Conservation (phyloP, 2,329 filamentous ascomycete species). For the Botrytis fragariae region DNA sequence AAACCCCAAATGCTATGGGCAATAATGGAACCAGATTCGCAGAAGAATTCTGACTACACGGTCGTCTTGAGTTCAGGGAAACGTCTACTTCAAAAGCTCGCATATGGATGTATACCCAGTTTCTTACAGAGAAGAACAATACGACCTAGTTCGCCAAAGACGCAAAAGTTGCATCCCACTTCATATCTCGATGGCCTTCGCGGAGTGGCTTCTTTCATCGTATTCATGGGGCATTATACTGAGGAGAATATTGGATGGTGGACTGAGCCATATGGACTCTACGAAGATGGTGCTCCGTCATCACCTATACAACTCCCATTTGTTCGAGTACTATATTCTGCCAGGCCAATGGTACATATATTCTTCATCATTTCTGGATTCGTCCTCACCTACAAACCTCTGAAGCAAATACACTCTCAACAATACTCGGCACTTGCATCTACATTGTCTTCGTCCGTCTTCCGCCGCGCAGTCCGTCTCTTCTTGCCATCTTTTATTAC, state of each 20-base stretch:
- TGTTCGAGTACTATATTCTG: slow-evolving; percentile 45
- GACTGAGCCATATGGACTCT: slow-evolving; percentile 36
- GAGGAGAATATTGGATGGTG: slow-evolving; percentile 44
- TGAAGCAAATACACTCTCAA: slow-evolving; percentile 43
- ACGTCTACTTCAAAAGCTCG: slow-evolving; percentile 28
- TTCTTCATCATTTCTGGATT: slow-evolving; percentile 54
- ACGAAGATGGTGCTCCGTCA: slow-evolving; percentile 38
- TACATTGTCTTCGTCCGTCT: slow-evolving; percentile 47
- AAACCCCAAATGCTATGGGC: slow-evolving; percentile 9
- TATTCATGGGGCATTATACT: slow-evolving; percentile 49
- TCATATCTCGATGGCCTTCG: slow-evolving; percentile 50
- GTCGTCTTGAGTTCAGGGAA: slow-evolving; percentile 29
- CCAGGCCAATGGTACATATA: slow-evolving; percentile 49
- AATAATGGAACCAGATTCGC: slow-evolving; percentile 14
- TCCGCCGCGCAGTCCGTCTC: slow-evolving; percentile 48
- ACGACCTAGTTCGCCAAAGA: slow-evolving; percentile 31
- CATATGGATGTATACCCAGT: slow-evolving; percentile 37
- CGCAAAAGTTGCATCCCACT: slow-evolving; percentile 39
- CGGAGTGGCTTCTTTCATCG: slow-evolving; percentile 49
- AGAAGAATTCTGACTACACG: slow-evolving; percentile 24
- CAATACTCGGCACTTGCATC: slow-evolving; percentile 41
- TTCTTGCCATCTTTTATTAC: slow-evolving; percentile 47
- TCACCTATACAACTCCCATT: slow-evolving; percentile 48
- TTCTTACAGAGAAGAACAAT: slow-evolving; percentile 37
- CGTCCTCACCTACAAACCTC: slow-evolving; percentile 46